Evolutionary conservation across 495 filamentous ascomycete species (phyloP).

Genomic region (Physcia stellaris): DNA sequence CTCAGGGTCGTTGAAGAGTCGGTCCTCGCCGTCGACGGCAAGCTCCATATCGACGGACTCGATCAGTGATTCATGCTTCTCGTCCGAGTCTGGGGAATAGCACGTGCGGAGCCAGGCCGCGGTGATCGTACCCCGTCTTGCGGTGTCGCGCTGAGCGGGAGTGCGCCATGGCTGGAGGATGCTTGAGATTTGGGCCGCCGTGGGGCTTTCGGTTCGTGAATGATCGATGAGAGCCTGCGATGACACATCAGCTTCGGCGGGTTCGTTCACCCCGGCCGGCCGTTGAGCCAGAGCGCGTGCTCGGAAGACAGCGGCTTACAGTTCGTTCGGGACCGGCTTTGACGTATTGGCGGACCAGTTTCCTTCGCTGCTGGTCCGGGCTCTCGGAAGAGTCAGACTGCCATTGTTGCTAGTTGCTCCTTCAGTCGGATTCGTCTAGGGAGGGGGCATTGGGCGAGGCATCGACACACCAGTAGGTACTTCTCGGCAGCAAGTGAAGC

Average conservation of each 20-base stretch:
- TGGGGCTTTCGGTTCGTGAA: neutral
- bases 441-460: neutral
- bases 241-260: neutral
- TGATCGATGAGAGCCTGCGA: neutral
- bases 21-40: constrained; percentile 1
- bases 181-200: neutral
- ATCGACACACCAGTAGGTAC: constrained; percentile 5
- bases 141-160: neutral
- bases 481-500: constrained; percentile 2
- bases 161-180: constrained; percentile 3
- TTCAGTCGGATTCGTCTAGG: neutral
- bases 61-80: neutral
- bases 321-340: constrained; percentile 1
- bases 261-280: neutral
- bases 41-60: neutral
- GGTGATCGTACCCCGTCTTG: neutral
- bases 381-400: neutral
- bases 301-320: constrained; percentile 1
- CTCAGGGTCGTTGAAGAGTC: constrained; percentile 3
- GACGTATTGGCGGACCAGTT: neutral
- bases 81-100: neutral
- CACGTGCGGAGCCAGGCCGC: constrained; percentile 4
- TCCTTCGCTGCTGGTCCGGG: constrained; percentile 1
- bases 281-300: too few species aligned
- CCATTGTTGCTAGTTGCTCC: constrained; percentile 3